Conservation (phyloP, 768 basidiomycete species). For the Suillus placidus region DNA sequence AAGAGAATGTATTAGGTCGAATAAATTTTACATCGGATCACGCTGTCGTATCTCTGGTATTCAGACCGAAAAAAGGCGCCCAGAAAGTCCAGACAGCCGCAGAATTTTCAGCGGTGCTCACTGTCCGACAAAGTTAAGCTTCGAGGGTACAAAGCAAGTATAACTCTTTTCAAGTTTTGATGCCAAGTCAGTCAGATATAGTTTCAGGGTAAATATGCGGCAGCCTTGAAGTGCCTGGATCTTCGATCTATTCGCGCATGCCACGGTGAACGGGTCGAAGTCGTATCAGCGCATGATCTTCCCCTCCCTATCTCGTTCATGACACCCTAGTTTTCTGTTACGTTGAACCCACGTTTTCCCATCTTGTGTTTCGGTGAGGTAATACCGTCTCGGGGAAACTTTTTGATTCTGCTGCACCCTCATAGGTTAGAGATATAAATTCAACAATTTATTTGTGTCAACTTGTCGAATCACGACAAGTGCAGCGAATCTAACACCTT, state of each 20-base stretch:
- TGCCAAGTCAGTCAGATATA: conserved; percentile 1
- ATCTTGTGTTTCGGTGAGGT: background rate
- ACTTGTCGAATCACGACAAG: background rate
- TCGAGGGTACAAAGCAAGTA: background rate
- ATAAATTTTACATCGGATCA: background rate
- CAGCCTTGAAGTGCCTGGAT: background rate
- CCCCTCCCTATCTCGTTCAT: conserved; percentile 2
- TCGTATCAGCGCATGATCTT: background rate
- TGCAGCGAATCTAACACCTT: background rate
- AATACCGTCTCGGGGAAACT: background rate
- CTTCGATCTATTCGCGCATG: conserved; percentile 7
- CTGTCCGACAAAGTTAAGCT: conserved; percentile 2
- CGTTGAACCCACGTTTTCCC: background rate
- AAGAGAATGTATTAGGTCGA: background rate
- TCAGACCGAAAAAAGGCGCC: background rate
- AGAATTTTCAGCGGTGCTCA: background rate
- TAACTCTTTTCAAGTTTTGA: background rate
- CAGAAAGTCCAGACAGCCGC: background rate
- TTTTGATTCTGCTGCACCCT: background rate
- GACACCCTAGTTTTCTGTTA: background rate
- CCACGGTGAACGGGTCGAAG: background rate
- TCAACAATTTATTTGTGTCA: background rate
- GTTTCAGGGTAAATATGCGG: background rate
- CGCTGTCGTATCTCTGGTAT: background rate
- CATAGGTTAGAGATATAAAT: background rate